Base-by-base conservation (phyloP, 306 rosid species). In the Cicer pinnatifidum region DNA sequence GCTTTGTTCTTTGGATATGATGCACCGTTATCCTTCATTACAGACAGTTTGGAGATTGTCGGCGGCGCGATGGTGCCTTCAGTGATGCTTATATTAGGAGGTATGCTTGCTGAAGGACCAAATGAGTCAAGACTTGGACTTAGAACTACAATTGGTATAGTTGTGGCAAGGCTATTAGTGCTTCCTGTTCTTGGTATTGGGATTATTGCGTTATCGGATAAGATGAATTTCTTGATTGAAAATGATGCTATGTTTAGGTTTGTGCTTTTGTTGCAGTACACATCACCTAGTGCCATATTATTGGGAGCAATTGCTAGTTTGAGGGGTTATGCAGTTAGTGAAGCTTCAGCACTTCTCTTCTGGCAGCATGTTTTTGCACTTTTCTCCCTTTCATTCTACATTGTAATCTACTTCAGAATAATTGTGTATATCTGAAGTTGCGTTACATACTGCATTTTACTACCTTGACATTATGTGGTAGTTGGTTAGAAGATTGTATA, bases 41-140 rank as follows among this genome's bases (percentile, higher is more conserved):
- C 88, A 6, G 92, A 85, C 76, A 90, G 93, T 76, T 83, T 90
- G 52, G 88, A 90, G 66, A 89, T 90, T 81, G 68, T 93, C 64
- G 96, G 78, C 9, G 90, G 83, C 35, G 98, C 97, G 7, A 88
- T 76, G 82, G 96, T 93, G 47, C 97, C 98, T 78, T 90, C 87
- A 40, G 96, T 90, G 75, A 89, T 93, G 98, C 98, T 93, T 59
- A 69, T 93, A 71, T 89, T 93, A 28, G 96, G 97, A 44, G 97
- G 96, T 11, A 85, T 93, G 96, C 92, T 93, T 53, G 98, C 97
- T 11, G 98, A 90, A 84, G 97, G 96, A 47, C 97, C 97, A 19
- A 90, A 78, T 52, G 92, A 85, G 11, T 90, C 98, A 23, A 82
- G 62, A 57, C 88, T 93, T 20, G 97, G 98, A 50, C 86, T 81